Percentiles rank a stretch among this genome's conserved stretches.
Evolutionary conservation across 106 monocot species (phyloP).

Genomic region (Dioscorea alata): DNA sequence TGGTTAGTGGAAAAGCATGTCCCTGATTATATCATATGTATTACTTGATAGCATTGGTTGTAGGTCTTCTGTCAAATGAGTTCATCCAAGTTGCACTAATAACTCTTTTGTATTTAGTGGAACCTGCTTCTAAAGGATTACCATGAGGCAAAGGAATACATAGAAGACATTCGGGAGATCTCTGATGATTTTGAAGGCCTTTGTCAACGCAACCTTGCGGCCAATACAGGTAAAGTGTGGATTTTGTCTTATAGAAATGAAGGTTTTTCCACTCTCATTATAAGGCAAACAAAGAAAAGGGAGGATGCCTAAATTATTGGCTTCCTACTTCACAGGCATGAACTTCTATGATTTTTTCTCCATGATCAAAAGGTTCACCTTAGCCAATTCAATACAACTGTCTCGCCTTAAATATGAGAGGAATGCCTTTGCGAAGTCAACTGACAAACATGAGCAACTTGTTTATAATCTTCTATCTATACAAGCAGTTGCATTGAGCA

Average conservation of each 20-base stretch:
- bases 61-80: no score
- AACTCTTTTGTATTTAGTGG: slow-evolving; percentile 37
- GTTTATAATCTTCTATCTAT: slow-evolving; percentile 49
- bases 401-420: slow-evolving; percentile 23
- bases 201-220: slow-evolving; percentile 96
- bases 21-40: no score
- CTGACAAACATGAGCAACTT: slow-evolving; percentile 22
- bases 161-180: slow-evolving; percentile 92
- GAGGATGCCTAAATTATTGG: not conserved
- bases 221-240: slow-evolving; percentile 69
- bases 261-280: not conserved
- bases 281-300: no score
- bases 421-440: not conserved
- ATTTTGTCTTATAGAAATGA: not conserved
- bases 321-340: slow-evolving; percentile 61
- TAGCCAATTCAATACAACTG: slow-evolving; percentile 53
- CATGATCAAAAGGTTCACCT: slow-evolving; percentile 55
- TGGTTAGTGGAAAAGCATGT: no score
- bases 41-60: no score
- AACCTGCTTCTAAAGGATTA: slow-evolving; percentile 80
- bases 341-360: slow-evolving; percentile 88
- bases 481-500: slow-evolving; percentile 47
- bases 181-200: slow-evolving; percentile 90
- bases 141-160: slow-evolving; percentile 76
- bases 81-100: no score